These are phyloP conservation scores for Cyberlindnera euphorbiae DNA, from an alignment of 805 yeast species.

Conservation along the genomic window DNA sequence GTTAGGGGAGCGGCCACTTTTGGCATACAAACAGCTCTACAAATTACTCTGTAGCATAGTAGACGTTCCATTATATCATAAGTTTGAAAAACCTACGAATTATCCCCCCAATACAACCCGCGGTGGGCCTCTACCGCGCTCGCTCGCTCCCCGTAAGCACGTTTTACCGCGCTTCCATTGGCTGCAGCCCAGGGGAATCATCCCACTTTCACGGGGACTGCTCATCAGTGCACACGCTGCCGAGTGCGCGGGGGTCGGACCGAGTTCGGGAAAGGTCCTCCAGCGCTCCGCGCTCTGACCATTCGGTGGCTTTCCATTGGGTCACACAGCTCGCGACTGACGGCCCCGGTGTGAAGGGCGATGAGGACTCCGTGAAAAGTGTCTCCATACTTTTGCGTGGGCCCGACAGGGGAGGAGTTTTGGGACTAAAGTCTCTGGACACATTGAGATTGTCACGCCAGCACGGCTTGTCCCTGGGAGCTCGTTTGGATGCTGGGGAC, in stretches of 20 bases:
- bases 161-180: slow-evolving; percentile 5
- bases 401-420: too few relatives aligned
- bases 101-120: too few relatives aligned
- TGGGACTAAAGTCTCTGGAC: too few relatives aligned
- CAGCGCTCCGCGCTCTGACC: not conserved
- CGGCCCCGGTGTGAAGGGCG: too few relatives aligned
- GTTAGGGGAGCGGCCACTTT: not conserved
- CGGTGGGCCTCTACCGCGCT: slow-evolving; percentile 3
- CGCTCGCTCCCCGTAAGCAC: not conserved
- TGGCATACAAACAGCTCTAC: not conserved
- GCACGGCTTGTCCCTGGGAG: too few relatives aligned
- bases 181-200: slow-evolving; percentile 1
- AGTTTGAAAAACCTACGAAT: too few relatives aligned
- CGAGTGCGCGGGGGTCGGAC: slow-evolving; percentile 9
- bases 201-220: slow-evolving; percentile 10
- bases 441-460: too few relatives aligned
- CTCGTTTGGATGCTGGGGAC: too few relatives aligned
- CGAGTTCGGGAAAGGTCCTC: slow-evolving; percentile 13
- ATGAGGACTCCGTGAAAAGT: too few relatives aligned
- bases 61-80: too few relatives aligned
- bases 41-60: not conserved
- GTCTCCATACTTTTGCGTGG: too few relatives aligned
- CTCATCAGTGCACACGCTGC: slow-evolving; percentile 1
- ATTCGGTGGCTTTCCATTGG: not conserved
- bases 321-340: too few relatives aligned